These are phyloP conservation scores for Cylindrotheca closterium DNA, from an alignment of 108 stramenopile species.

Conservation along the genomic window DNA sequence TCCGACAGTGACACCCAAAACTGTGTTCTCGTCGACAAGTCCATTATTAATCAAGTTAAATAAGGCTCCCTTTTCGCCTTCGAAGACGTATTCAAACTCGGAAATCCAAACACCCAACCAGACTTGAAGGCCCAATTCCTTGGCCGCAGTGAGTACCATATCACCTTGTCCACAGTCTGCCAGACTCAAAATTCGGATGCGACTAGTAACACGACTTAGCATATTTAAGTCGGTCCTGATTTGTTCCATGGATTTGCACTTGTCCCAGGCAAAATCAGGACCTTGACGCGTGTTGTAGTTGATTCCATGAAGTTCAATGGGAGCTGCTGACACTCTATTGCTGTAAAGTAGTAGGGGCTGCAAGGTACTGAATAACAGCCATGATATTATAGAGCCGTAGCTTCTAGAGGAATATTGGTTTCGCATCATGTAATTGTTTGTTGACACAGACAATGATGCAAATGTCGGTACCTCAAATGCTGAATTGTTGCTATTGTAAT, in stretches of 20 bases:
- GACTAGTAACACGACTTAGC: conserved; percentile 21
- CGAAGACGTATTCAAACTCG: conserved; percentile 6
- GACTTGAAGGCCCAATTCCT: conserved; percentile 14
- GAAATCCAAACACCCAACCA: conserved; percentile 39
- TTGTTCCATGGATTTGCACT: conserved; percentile 28
- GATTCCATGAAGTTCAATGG: conserved; percentile 31
- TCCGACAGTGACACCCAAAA: background rate
- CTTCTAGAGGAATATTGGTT: too few species aligned
- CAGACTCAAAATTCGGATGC: conserved; percentile 26
- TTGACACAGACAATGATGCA: too few species aligned
- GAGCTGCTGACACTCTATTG: conserved; percentile 15
- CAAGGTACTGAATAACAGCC: too few species aligned
- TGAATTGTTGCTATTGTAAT: too few species aligned
- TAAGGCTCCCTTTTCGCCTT: conserved; percentile 17
- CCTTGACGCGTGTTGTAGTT: conserved; percentile 39
- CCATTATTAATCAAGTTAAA: background rate
- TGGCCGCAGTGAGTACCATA: conserved; percentile 12
- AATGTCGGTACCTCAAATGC: too few species aligned
- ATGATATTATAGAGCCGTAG: too few species aligned
- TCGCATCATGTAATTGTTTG: too few species aligned
- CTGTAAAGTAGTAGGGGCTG: too few species aligned
- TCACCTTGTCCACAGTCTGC: conserved; percentile 28
- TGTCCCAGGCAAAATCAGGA: conserved; percentile 38
- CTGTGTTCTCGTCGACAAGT: background rate
- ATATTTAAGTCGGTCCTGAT: conserved; percentile 24